Base-by-base conservation (phyloP, 768 basidiomycete genomes). In the Ephemerocybe angulata region DNA sequence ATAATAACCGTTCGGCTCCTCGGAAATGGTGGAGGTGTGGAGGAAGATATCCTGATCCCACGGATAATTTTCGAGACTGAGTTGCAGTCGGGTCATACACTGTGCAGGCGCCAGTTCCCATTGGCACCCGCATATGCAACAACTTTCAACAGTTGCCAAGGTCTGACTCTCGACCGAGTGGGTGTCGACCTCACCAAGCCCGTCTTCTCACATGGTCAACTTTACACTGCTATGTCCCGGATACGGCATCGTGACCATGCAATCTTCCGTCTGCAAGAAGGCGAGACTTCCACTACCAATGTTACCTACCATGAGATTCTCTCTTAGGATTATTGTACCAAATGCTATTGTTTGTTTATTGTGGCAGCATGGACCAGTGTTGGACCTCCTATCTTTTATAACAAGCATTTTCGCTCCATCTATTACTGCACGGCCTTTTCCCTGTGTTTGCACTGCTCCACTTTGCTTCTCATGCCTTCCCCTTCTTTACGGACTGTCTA, bases 191-290 rank as follows among this genome's bases (percentile, higher is more conserved):
- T 77, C 4, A 68, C 65, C 0, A 50, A 44, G 0, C 60, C 67
- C 0, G 74, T 74, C 6, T 78, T 78, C 58, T 67, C 71, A 10
- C 76, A 77, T 65, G 66, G 67, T 0, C 69, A 70, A 40, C 57
- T 64, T 1, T 66, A 66, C 53, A 62, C 59, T 4, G 61, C 60
- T 3, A 41, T 65, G 22, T 65, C 64, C 1, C 30, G 59, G 33
- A 47, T 65, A 25, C 55, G 55, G n/a, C 37, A 48, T 4, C 19
- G 62, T 3, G 28, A 52, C 1, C 38, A 64, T 29, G 47, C 42
- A 1, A 40, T 53, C 13, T 47, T 64, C 8, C 27, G 37, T 0
- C 6, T 56, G 19, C 22, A 12, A 1, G 10, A 5, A 1, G 54
- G 46, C 8, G 24, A 54, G 11, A 52, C 50, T 21, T 15, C 12